Evolutionary conservation across 2,329 filamentous ascomycete genomes (phyloP).

Genomic region (Diaporthe vaccinii): DNA sequence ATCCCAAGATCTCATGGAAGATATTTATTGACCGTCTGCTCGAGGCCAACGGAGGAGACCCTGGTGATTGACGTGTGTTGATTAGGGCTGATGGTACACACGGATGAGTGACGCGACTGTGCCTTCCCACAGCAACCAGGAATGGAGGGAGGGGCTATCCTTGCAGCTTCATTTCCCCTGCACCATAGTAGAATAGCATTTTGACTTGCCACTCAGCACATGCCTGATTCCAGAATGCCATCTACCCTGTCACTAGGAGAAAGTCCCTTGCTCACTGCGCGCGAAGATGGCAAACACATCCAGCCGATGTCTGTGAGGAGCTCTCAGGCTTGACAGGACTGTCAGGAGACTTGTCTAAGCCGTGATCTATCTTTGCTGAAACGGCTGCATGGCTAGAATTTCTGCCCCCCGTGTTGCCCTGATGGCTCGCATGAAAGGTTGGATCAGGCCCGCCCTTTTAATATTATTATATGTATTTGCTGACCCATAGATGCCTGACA

Average conservation of each 20-base stretch:
- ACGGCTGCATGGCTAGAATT: not conserved
- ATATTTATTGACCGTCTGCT: constrained; percentile 1
- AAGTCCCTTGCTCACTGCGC: not conserved
- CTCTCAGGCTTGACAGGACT: not conserved
- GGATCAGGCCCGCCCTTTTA: constrained; percentile 25
- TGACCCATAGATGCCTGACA: constrained; percentile 13
- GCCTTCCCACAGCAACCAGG: constrained; percentile 23
- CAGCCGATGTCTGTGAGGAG: not conserved
- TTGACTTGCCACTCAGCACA: not conserved
- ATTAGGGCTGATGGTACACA: constrained; percentile 16
- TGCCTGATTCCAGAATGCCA: constrained; percentile 26
- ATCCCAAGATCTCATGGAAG: not conserved
- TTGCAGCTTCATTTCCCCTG: constrained; percentile 28
- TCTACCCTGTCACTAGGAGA: not conserved
- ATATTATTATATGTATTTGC: constrained; percentile 12
- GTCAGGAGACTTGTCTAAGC: not conserved
- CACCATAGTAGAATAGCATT: constrained; percentile 7
- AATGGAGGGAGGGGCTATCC: constrained; percentile 12
- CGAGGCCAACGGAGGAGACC: constrained; percentile 4
- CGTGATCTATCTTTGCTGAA: not conserved
- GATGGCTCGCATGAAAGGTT: constrained; percentile 12
- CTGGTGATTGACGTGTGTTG: constrained; percentile 25
- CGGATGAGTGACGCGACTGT: not conserved
- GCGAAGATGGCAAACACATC: not conserved
- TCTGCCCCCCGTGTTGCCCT: not conserved